Percentiles rank a stretch among this genome's conserved stretches.
phyloP scores from a whole-genome alignment of 1,284 basidiomycete species.

The Earliella scabrosa region DNA sequence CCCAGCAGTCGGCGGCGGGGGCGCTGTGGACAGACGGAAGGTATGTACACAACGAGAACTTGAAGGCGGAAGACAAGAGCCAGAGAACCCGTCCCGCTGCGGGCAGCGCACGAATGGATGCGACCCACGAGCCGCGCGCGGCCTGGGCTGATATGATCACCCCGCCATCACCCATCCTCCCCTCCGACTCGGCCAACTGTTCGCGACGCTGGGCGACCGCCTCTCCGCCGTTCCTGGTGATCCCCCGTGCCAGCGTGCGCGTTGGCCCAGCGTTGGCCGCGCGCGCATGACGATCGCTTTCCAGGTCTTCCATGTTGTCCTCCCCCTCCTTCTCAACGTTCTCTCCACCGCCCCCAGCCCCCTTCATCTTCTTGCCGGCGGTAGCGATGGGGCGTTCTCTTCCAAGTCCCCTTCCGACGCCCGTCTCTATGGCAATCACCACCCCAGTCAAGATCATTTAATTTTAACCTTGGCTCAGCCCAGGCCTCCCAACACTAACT shows the following conservation, averaged over 20 bases:
- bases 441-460: neutral
- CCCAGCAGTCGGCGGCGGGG: conserved; percentile 12
- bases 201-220: too few relatives aligned
- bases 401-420: neutral
- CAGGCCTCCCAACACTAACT: too few relatives aligned
- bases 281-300: neutral
- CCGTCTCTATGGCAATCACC: neutral
- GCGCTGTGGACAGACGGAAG: conserved; percentile 14
- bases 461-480: neutral
- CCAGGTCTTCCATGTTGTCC: conserved; percentile 1
- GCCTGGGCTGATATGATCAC: conserved; percentile 18
- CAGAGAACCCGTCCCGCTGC: neutral
- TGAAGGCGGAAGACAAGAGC: conserved; percentile 1
- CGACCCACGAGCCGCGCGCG: conserved; percentile 3
- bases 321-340: neutral
- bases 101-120: conserved; percentile 1
- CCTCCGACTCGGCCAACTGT: too few relatives aligned
- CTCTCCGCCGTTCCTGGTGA: conserved; percentile 3
- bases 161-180: too few relatives aligned
- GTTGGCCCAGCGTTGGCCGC: neutral
- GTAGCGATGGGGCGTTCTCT: conserved; percentile 2
- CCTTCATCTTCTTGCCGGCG: neutral
- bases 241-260: neutral
- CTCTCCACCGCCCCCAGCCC: neutral
- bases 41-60: conserved; percentile 11